phyloP scores from a whole-genome alignment of 2,329 filamentous ascomycete genomes.

The Colletotrichum nymphaeae region DNA sequence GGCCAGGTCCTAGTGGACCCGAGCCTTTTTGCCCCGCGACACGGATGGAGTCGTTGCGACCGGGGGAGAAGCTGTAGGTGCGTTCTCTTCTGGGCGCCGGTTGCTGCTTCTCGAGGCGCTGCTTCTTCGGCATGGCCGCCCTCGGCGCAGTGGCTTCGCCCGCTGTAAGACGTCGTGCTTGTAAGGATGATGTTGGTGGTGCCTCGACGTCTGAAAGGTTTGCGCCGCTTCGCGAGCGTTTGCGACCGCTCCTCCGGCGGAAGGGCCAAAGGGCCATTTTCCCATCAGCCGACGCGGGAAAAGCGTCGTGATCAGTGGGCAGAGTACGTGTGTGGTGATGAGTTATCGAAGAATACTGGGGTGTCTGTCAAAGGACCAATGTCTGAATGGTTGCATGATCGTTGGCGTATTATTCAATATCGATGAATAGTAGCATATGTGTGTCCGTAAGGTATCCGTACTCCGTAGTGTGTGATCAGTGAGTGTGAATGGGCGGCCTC shows the following conservation, averaged over 20 bases:
- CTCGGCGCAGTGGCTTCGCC: constrained; percentile 41
- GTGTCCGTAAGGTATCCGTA: background rate
- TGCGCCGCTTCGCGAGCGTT: constrained; percentile 63
- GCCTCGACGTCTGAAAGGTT: constrained; percentile 66
- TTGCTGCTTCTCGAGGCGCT: constrained; percentile 54
- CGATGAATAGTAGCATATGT: constrained; percentile 7
- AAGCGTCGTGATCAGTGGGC: background rate
- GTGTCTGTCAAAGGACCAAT: constrained; percentile 12
- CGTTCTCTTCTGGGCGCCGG: constrained; percentile 60
- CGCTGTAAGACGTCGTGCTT: constrained; percentile 45
- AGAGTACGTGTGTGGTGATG: background rate
- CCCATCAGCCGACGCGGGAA: constrained; percentile 6
- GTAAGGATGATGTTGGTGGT: constrained; percentile 41
- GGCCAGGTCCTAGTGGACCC: constrained; percentile 31
- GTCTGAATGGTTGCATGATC: constrained; percentile 30
- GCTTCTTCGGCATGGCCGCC: constrained; percentile 49
- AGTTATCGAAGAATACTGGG: constrained; percentile 16
- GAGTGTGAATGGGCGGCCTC: constrained; percentile 6
- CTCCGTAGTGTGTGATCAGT: too few species aligned
- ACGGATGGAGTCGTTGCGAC: constrained; percentile 65
- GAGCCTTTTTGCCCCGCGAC: constrained; percentile 43
- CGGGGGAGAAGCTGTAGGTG: constrained; percentile 72
- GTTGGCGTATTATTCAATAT: constrained; percentile 21
- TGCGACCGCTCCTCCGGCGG: constrained; percentile 77
- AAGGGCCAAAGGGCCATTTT: constrained; percentile 88